Conservation (phyloP, 495 filamentous ascomycete species). For the Neurospora sp. region DNA sequence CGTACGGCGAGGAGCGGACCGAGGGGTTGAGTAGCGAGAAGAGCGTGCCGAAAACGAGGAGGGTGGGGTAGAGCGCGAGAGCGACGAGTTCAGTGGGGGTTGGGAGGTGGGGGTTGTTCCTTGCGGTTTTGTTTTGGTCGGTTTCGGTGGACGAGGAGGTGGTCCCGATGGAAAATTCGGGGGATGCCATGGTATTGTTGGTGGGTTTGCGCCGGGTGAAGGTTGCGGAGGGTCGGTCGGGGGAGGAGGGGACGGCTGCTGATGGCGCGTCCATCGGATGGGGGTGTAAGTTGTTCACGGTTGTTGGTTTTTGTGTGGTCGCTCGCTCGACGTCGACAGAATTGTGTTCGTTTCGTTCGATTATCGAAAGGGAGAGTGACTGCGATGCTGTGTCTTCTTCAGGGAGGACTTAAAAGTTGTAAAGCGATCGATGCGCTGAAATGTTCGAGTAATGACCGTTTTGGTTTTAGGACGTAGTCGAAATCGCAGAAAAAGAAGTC, state of each 20-base stretch:
- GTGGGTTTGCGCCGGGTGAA: slow-evolving; percentile 1
- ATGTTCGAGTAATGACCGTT: neutral
- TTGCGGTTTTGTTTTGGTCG: slow-evolving; percentile 1
- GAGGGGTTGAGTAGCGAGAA: slow-evolving; percentile 66
- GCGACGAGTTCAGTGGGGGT: slow-evolving; percentile 52
- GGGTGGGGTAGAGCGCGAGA: slow-evolving; percentile 59
- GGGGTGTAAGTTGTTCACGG: neutral
- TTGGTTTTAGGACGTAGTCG: neutral
- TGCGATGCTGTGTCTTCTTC: neutral
- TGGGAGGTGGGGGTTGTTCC: slow-evolving; percentile 43
- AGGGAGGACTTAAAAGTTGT: neutral
- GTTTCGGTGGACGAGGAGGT: neutral
- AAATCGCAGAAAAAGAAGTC: neutral
- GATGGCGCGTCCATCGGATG: slow-evolving; percentile 2
- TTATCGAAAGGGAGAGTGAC: neutral
- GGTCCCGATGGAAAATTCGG: neutral
- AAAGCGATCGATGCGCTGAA: neutral
- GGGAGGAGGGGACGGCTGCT: neutral
- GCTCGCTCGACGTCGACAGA: neutral
- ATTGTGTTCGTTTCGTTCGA: neutral
- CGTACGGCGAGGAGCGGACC: slow-evolving; percentile 49
- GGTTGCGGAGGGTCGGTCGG: slow-evolving; percentile 2
- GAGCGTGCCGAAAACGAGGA: slow-evolving; percentile 67
- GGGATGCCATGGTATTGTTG: neutral
- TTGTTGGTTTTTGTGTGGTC: too few species aligned